phyloP scores from a whole-genome alignment of 306 rosid species.

The Rosa lucieae region DNA sequence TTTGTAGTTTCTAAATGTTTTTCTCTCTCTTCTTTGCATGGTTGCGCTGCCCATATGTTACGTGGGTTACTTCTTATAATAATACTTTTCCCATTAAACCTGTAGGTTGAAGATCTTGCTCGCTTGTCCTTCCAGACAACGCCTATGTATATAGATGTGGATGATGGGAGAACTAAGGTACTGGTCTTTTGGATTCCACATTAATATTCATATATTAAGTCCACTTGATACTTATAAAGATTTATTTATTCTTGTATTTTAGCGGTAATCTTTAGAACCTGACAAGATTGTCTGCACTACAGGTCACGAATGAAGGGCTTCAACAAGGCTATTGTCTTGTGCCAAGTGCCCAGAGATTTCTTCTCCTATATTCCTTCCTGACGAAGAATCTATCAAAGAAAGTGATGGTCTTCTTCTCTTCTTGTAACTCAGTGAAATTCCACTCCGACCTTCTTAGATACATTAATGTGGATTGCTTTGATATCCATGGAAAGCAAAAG shows the following conservation, averaged over 20 bases:
- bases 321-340: slow-evolving; percentile 93
- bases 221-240: not conserved
- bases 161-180: slow-evolving; percentile 85
- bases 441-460: slow-evolving; percentile 82
- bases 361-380: slow-evolving; percentile 82
- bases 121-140: slow-evolving; percentile 75
- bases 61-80: not conserved
- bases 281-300: slow-evolving; percentile 26
- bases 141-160: slow-evolving; percentile 76
- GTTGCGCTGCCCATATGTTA: not conserved
- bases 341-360: slow-evolving; percentile 74
- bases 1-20: not conserved
- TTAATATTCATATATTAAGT: not conserved
- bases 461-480: slow-evolving; percentile 62
- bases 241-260: slow-evolving; percentile 14
- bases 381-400: slow-evolving; percentile 68
- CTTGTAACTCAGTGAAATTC: slow-evolving; percentile 91
- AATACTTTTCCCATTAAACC: not conserved
- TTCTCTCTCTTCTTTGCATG: not conserved
- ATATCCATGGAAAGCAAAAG: slow-evolving; percentile 94
- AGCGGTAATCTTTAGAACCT: slow-evolving; percentile 15
- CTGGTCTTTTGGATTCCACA: not conserved
- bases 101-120: slow-evolving; percentile 89
- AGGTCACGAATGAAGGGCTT: slow-evolving; percentile 97
- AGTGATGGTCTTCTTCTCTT: slow-evolving; percentile 97